Evolutionary conservation across 1,284 basidiomycete species (phyloP).

Genomic region (Ceratobasidium sp.): DNA sequence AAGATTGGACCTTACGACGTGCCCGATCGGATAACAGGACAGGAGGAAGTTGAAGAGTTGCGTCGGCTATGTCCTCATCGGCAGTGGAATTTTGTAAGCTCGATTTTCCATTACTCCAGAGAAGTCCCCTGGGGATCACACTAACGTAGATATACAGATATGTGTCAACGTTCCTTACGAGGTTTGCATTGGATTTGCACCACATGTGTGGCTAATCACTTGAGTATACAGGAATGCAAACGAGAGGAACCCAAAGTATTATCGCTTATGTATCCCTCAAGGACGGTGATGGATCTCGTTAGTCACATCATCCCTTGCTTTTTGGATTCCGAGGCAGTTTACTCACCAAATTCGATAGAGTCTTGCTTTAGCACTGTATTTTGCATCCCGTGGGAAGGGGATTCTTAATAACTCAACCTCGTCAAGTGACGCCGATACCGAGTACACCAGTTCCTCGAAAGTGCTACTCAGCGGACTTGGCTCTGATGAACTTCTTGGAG

Average conservation of each 20-base stretch:
- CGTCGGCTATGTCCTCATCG: slow-evolving; percentile 74
- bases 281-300: slow-evolving; percentile 93
- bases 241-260: slow-evolving; percentile 67
- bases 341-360: slow-evolving; percentile 64
- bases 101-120: not conserved
- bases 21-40: slow-evolving; percentile 88
- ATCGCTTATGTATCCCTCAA: slow-evolving; percentile 80
- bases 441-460: slow-evolving; percentile 78
- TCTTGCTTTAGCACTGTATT: slow-evolving; percentile 90
- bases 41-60: slow-evolving; percentile 81
- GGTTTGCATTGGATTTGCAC: slow-evolving; percentile 57
- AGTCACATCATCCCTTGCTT: slow-evolving; percentile 47
- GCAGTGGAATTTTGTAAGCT: slow-evolving; percentile 86
- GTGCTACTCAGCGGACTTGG: slow-evolving; percentile 93
- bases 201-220: slow-evolving; percentile 27
- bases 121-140: not conserved
- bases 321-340: not conserved
- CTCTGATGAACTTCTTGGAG: slow-evolving; percentile 94
- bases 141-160: slow-evolving; percentile 60
- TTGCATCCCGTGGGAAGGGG: slow-evolving; percentile 86
- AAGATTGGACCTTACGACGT: slow-evolving; percentile 62
- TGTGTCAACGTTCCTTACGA: slow-evolving; percentile 86
- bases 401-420: slow-evolving; percentile 57
- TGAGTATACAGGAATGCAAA: slow-evolving; percentile 69
- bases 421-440: slow-evolving; percentile 54